These are phyloP conservation scores for Entomortierella chlamydospora DNA, from an alignment of 192 early-diverging fungal species.

Conservation along the genomic window DNA sequence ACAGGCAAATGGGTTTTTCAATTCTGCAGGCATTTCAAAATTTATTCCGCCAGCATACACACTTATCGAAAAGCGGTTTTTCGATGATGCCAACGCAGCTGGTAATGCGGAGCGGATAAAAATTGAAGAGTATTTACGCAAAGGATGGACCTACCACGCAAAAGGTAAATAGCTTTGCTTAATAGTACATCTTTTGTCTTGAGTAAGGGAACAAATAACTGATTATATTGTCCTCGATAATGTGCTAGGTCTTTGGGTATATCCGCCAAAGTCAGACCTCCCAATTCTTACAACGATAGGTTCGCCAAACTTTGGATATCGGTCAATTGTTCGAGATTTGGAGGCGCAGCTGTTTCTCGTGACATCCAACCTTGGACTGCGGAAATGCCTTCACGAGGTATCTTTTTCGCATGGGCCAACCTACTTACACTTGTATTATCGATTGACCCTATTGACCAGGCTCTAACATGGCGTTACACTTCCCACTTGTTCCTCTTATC, in stretches of 20 bases:
- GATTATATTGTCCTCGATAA: too few relatives aligned
- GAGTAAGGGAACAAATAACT: too few relatives aligned
- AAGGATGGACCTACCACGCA: slow-evolving; percentile 95
- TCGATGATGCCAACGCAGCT: slow-evolving; percentile 59
- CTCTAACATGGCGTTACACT: too few relatives aligned
- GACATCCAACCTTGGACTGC: slow-evolving; percentile 68
- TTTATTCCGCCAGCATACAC: slow-evolving; percentile 95
- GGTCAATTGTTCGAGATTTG: slow-evolving; percentile 91
- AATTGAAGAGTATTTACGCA: slow-evolving; percentile 81
- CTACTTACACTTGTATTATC: not conserved
- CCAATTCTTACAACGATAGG: slow-evolving; percentile 88
- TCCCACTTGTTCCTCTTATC: too few relatives aligned
- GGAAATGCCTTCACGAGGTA: slow-evolving; percentile 67
- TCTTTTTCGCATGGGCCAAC: not conserved
- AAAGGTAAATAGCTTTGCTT: too few relatives aligned
- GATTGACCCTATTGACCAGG: too few relatives aligned
- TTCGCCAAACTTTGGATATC: slow-evolving; percentile 93
- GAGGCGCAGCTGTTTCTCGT: slow-evolving; percentile 88
- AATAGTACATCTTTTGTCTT: too few relatives aligned
- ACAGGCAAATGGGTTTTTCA: slow-evolving; percentile 95
- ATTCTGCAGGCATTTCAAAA: slow-evolving; percentile 84
- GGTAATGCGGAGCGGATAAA: slow-evolving; percentile 64
- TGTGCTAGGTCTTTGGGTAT: slow-evolving; percentile 81
- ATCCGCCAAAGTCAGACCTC: slow-evolving; percentile 60
- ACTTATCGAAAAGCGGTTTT: slow-evolving; percentile 80